Base-by-base conservation (phyloP, 352 stramenopile species). In the Phytophthora pini region DNA sequence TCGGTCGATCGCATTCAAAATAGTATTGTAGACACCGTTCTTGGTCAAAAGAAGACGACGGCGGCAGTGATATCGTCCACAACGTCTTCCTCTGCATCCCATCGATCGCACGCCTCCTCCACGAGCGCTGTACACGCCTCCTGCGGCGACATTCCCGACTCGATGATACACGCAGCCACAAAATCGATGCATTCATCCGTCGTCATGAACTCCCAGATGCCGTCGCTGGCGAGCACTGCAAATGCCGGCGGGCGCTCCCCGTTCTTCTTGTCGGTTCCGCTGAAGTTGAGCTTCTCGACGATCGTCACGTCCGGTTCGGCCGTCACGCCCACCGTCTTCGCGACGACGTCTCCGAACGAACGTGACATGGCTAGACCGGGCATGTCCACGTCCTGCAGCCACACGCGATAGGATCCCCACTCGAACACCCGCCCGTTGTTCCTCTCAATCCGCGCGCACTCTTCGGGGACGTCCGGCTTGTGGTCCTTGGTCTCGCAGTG, bases 141-240 rank as follows among this genome's bases (percentile, higher is more conserved):
- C 56, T 93, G 83, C n/a, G 87, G 78, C 10, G 58, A 72, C 72
- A 90, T 89, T 5, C 59, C 59, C 0, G 48, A 63, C 15, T 80
- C 62, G 24, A 69, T 26, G 22, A 93, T 78, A 52, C 82, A 92
- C 49, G 63, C 51, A 52, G 71, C 56, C 8, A 92, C 77, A 58
- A 92, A 85, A 32, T 75, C 71, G 29, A 94, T 74, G 54, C 85
- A 92, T 52, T 94, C 83, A 17, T 88, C 77, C 12, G 70, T 84
- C 39, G 76, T 77, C 70, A 95, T 84, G 58, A 95, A 93, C 68
- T 95, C 87, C 87, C 88, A 95, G 24, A 96, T 76, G 20, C 88
- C 88, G 50, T 96, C 87, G 36, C 81, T 94, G 13, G 85, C 88
- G 1, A 95, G 70, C 51, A 94, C 70, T 1, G 84, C 75, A 59